Percentiles rank a stretch among this genome's conserved stretches.
phyloP scores from a whole-genome alignment of 1,139 yeast genomes.

The Yamadazyma triangularis region DNA sequence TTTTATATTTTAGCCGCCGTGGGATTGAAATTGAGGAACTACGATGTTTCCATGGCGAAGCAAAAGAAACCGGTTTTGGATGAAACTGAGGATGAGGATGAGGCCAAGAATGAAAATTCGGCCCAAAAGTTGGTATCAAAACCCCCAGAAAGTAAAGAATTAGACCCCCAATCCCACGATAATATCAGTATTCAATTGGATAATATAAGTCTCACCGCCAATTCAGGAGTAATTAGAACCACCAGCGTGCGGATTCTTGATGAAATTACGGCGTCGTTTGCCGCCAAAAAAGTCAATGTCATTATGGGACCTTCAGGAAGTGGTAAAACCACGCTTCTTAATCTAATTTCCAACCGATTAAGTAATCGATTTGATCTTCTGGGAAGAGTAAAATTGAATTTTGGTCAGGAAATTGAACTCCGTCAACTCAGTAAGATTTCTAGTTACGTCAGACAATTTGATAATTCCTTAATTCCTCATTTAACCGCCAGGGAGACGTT shows the following conservation, averaged over 20 bases:
- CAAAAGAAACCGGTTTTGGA: constrained; percentile 33
- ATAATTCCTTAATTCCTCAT: constrained; percentile 62
- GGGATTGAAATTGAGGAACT: constrained; percentile 42
- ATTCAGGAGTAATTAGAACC: constrained; percentile 4
- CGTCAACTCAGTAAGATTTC: constrained; percentile 49
- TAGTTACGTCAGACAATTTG: constrained; percentile 75
- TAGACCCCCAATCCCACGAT: constrained; percentile 14
- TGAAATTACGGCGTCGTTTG: constrained; percentile 53
- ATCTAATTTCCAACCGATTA: constrained; percentile 61
- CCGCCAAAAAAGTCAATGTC: constrained; percentile 64
- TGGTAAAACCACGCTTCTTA: constrained; percentile 75
- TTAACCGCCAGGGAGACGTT: constrained; percentile 78
- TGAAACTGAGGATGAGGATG: constrained; percentile 21
- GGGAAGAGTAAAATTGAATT: constrained; percentile 20
- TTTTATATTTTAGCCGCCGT: constrained; percentile 47
- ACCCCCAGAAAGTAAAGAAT: constrained; percentile 4
- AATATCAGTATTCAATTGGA: constrained; percentile 18
- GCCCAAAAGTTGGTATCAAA: constrained; percentile 13
- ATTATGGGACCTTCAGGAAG: constrained; percentile 91
- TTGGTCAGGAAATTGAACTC: constrained; percentile 31
- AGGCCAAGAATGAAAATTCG: constrained; percentile 9
- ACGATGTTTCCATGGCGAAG: constrained; percentile 52
- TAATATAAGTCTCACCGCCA: constrained; percentile 8
- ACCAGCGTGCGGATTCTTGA: constrained; percentile 25
- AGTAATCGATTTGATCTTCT: constrained; percentile 23